phyloP scores from a whole-genome alignment of 495 filamentous ascomycete species.

The Lophiotrema nucula region DNA sequence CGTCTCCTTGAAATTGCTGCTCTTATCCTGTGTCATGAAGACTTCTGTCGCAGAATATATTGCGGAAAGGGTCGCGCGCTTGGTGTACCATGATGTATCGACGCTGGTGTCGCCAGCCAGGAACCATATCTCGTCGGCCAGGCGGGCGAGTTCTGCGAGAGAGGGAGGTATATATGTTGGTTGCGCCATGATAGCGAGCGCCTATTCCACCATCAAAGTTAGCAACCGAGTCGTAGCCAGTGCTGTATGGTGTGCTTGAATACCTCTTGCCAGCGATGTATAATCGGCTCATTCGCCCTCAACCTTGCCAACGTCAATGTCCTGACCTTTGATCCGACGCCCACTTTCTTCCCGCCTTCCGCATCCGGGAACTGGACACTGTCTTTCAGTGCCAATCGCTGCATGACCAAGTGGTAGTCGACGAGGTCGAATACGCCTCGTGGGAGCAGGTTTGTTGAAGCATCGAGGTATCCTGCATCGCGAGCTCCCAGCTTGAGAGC shows the following conservation, averaged over 20 bases:
- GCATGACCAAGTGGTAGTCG: slow-evolving; percentile 72
- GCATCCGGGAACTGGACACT: slow-evolving; percentile 49
- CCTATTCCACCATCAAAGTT: slow-evolving; percentile 49
- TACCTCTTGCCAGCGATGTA: slow-evolving; percentile 82
- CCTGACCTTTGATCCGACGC: slow-evolving; percentile 59
- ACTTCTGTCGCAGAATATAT: slow-evolving; percentile 81
- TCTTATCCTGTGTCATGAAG: slow-evolving; percentile 86
- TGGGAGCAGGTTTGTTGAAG: slow-evolving; percentile 78
- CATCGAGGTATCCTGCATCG: slow-evolving; percentile 81
- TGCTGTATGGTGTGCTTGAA: too few species aligned
- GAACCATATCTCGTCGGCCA: slow-evolving; percentile 84
- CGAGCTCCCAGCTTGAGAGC: slow-evolving; percentile 74
- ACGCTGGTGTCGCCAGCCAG: slow-evolving; percentile 79
- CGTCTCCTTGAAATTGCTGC: slow-evolving; percentile 65
- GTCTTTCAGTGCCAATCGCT: slow-evolving; percentile 57
- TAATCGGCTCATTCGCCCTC: slow-evolving; percentile 64
- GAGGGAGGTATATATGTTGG: slow-evolving; percentile 73
- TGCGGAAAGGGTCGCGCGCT: slow-evolving; percentile 69
- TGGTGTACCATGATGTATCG: slow-evolving; percentile 88
- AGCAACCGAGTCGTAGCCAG: not conserved
- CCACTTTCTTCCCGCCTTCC: slow-evolving; percentile 31
- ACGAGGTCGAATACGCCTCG: slow-evolving; percentile 78
- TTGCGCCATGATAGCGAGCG: slow-evolving; percentile 84
- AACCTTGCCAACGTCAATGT: slow-evolving; percentile 68
- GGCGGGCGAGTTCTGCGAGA: slow-evolving; percentile 70